Conservation (phyloP, 345 rosid genomes). For the Eucalyptus cloeziana region DNA sequence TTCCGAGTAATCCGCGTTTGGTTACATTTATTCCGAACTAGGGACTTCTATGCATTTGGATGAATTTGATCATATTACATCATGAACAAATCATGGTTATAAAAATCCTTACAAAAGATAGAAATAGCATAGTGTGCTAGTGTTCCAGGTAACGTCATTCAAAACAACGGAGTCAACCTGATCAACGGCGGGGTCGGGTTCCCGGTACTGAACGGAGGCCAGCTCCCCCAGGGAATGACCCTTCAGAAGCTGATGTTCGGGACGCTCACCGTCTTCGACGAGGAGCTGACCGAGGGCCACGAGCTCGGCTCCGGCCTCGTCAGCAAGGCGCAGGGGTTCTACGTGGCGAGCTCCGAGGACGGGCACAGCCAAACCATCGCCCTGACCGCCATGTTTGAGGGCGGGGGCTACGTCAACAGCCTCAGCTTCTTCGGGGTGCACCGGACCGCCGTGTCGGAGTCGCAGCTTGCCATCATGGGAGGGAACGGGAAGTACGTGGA, state of each 20-base stretch:
- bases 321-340: constrained; percentile 88
- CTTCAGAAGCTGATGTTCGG: constrained; percentile 72
- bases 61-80: background rate
- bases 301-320: constrained; percentile 56
- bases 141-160: constrained; percentile 18
- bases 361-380: constrained; percentile 80
- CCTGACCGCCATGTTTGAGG: constrained; percentile 63
- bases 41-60: background rate
- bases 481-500: constrained; percentile 82
- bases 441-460: constrained; percentile 56
- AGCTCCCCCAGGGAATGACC: constrained; percentile 35
- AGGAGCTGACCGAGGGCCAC: constrained; percentile 63
- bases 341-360: constrained; percentile 63
- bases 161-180: constrained; percentile 29
- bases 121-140: background rate
- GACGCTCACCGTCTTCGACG: constrained; percentile 71
- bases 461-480: constrained; percentile 79
- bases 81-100: background rate
- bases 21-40: background rate
- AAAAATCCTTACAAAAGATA: background rate
- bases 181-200: constrained; percentile 23
- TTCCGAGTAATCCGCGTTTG: background rate
- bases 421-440: constrained; percentile 80
- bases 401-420: constrained; percentile 59
- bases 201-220: constrained; percentile 36